Evolutionary conservation across 352 stramenopile species (phyloP).

Genomic region (Blastocystis hominis): DNA sequence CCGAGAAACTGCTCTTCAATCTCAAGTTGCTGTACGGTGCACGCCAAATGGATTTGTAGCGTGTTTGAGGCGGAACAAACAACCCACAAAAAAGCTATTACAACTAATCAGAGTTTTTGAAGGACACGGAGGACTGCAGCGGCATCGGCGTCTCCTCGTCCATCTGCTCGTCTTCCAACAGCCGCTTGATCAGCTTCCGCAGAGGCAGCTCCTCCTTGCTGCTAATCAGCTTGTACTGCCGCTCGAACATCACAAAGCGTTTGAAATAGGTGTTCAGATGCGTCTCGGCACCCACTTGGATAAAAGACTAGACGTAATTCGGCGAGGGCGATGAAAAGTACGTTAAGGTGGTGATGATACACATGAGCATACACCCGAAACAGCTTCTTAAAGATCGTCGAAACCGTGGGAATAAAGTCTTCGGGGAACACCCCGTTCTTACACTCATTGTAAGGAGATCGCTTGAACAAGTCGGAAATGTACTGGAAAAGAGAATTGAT

Average conservation of each 20-base stretch:
- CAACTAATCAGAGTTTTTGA: neutral
- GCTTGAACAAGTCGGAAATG: constrained; percentile 54
- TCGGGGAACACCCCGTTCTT: constrained; percentile 66
- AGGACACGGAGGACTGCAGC: neutral
- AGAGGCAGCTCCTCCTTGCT: constrained; percentile 83
- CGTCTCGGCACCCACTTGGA: constrained; percentile 83
- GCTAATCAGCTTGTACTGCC: constrained; percentile 81
- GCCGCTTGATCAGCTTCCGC: constrained; percentile 83
- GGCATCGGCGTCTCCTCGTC: constrained; percentile 60
- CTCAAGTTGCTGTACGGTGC: constrained; percentile 4
- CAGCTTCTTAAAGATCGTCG: constrained; percentile 85
- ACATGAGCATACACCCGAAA: constrained; percentile 91
- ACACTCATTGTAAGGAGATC: constrained; percentile 53
- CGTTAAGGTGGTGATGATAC: constrained; percentile 83
- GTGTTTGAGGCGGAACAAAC: neutral
- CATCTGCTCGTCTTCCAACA: constrained; percentile 60
- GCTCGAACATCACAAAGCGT: constrained; percentile 92
- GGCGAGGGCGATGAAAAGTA: neutral
- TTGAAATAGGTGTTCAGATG: constrained; percentile 96
- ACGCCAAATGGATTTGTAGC: constrained; percentile 2
- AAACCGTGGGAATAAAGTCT: constrained; percentile 73
- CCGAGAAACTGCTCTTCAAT: neutral
- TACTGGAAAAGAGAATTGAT: constrained; percentile 53
- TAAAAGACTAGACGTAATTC: constrained; percentile 67
- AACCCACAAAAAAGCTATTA: neutral